Evolutionary conservation across 1,284 basidiomycete species (phyloP).

Genomic region (Ustilago bromivora): DNA sequence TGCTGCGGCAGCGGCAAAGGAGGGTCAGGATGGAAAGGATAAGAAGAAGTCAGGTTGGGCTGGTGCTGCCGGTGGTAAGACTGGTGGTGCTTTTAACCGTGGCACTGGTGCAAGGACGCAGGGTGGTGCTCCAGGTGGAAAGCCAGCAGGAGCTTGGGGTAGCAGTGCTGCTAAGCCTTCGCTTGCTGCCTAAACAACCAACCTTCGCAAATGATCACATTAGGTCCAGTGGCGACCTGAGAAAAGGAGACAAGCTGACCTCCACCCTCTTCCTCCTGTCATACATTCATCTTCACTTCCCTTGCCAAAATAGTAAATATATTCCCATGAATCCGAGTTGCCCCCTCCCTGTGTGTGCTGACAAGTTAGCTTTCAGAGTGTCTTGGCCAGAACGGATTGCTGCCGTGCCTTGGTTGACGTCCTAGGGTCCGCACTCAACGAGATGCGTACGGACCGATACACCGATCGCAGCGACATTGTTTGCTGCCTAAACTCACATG

Average conservation of each 20-base stretch:
- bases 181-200: slow-evolving; percentile 5
- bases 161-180: slow-evolving; percentile 10
- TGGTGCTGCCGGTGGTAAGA: slow-evolving; percentile 3
- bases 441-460: too few species aligned
- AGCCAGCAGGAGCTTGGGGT: neutral
- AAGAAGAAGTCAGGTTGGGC: slow-evolving; percentile 23
- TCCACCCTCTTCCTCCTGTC: too few species aligned
- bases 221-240: neutral
- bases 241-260: neutral
- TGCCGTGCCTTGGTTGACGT: too few species aligned
- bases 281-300: too few species aligned
- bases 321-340: neutral
- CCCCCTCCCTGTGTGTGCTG: too few species aligned
- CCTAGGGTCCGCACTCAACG: too few species aligned
- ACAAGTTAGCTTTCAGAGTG: too few species aligned
- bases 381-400: too few species aligned
- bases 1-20: slow-evolving; percentile 15
- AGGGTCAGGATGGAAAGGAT: slow-evolving; percentile 1
- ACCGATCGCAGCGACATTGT: too few species aligned
- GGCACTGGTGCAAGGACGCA: neutral
- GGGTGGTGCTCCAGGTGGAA: neutral
- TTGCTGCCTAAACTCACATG: too few species aligned
- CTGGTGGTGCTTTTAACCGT: slow-evolving; percentile 1
- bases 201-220: too few species aligned
- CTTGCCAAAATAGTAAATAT: slow-evolving; percentile 5